Base-by-base conservation (phyloP, 306 rosid genomes). In the Vachellia pachyceras region DNA sequence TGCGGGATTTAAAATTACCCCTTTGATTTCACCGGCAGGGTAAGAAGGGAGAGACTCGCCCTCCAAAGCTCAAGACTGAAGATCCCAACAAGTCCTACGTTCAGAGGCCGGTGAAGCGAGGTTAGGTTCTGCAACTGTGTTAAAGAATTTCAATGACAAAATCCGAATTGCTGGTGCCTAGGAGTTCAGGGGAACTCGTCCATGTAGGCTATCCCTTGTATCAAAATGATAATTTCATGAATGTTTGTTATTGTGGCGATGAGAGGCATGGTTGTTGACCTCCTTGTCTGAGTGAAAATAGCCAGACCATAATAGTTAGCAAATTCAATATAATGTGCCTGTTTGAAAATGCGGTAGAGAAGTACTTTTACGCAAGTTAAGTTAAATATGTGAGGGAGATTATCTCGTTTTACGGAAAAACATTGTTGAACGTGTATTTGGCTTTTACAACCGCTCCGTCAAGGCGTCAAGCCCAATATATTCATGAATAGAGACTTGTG, bases 11-110 rank as follows among this genome's bases (percentile, higher is more conserved):
- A 37, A 29, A 45, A 55, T 23, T 54, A 5, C 37, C 54, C 49
- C 49, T 40, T 40, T 37, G 70, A 63, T 79, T 3, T 3, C 50
- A 69, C 54, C 18, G 81, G 82, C 90, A 96, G 99, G 91, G 81
- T 70, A 96, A 96, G 89, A 96, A 96, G 72, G 98, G 97, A 39
- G 99, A 96, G 91, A 84, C 90, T 73, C 91, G 99, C 12, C 99
- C 98, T 39, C 98, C 99, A 0, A 96, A 96, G 89, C 98, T 96
- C 12, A 96, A 96, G 90, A 96, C 98, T 1, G 99, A 96, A 90
- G 99, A 96, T 79, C 97, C 98, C 36, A 96, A 93, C 85, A 96
- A 96, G 86, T 93, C 99, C 20, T 93, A 96, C 17, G 98, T 93
- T 73, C 99, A 93, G 79, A 90, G 99, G 91, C 99, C 99, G 1